Percentiles rank a stretch among this genome's conserved stretches.
These are phyloP conservation scores for Fusarium keratoplasticum DNA, from an alignment of 2,329 filamentous ascomycete genomes.

Conservation along the genomic window DNA sequence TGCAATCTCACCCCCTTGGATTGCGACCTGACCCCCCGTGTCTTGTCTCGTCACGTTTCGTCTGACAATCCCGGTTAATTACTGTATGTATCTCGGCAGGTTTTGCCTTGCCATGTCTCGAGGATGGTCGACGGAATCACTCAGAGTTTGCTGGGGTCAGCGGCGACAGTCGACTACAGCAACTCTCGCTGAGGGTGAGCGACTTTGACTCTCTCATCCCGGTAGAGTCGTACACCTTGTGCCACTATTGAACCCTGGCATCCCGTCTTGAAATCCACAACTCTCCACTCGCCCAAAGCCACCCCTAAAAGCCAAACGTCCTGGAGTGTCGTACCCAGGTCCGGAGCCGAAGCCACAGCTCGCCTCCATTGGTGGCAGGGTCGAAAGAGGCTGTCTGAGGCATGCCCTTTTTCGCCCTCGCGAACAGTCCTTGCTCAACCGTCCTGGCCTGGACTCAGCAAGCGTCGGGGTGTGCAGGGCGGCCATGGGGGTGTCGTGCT, in stretches of 20 bases:
- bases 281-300: conserved; percentile 32
- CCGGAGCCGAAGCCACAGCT: conserved; percentile 44
- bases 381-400: conserved; percentile 43
- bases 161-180: conserved; percentile 3
- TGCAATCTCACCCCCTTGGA: conserved; percentile 28
- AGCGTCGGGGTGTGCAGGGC: conserved; percentile 20
- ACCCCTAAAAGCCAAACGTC: conserved; percentile 44
- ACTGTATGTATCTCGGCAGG: not conserved
- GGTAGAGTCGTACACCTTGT: conserved; percentile 10
- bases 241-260: conserved; percentile 37
- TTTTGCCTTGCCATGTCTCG: conserved; percentile 15
- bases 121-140: conserved; percentile 4
- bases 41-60: conserved; percentile 21
- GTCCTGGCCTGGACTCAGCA: conserved; percentile 18
- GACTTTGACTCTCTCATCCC: conserved; percentile 17
- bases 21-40: conserved; percentile 10
- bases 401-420: conserved; percentile 35
- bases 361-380: conserved; percentile 35
- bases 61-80: conserved; percentile 19
- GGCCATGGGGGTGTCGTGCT: conserved; percentile 34
- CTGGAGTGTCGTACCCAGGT: conserved; percentile 37
- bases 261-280: conserved; percentile 26
- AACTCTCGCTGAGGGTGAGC: conserved; percentile 1
- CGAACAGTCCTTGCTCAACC: conserved; percentile 36
- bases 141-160: conserved; percentile 3